These are phyloP conservation scores for Rhizodiscina lignyota DNA, from an alignment of 495 filamentous ascomycete species.

Conservation along the genomic window DNA sequence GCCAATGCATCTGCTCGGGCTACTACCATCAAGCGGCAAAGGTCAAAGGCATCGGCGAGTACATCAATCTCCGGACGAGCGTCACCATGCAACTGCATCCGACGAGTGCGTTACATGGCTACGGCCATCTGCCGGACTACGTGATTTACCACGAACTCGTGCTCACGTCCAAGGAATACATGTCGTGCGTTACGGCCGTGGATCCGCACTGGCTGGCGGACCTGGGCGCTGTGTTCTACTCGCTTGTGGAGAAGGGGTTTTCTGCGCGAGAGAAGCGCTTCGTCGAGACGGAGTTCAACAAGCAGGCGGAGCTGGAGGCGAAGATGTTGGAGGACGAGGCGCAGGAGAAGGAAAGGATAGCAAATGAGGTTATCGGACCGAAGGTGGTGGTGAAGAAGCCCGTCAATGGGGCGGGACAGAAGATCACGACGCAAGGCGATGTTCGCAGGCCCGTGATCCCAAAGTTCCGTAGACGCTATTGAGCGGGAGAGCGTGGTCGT, in stretches of 20 bases:
- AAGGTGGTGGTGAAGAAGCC: constrained; percentile 9
- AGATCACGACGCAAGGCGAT: not conserved
- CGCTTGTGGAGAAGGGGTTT: constrained; percentile 94
- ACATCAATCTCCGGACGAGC: constrained; percentile 86
- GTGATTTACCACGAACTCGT: constrained; percentile 98
- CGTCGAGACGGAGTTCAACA: constrained; percentile 86
- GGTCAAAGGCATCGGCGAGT: constrained; percentile 92
- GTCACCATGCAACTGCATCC: constrained; percentile 90
- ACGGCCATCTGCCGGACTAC: constrained; percentile 89
- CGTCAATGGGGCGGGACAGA: not conserved
- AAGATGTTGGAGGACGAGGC: constrained; percentile 83
- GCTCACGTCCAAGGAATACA: constrained; percentile 93
- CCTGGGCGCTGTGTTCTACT: constrained; percentile 96
- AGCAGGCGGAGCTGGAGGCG: constrained; percentile 87
- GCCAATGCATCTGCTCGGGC: constrained; percentile 92
- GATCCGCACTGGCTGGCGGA: constrained; percentile 98
- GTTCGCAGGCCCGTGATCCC: not conserved
- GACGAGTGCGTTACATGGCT: constrained; percentile 79
- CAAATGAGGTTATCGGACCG: constrained; percentile 35
- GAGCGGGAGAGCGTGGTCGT: no score
- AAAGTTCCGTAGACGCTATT: not conserved
- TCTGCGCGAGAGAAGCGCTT: constrained; percentile 75
- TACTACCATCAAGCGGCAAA: constrained; percentile 98
- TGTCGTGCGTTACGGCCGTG: constrained; percentile 92
- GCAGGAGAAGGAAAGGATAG: constrained; percentile 29